These are phyloP conservation scores for Nitzschia sp. DNA, from an alignment of 108 stramenopile genomes.

Conservation along the genomic window DNA sequence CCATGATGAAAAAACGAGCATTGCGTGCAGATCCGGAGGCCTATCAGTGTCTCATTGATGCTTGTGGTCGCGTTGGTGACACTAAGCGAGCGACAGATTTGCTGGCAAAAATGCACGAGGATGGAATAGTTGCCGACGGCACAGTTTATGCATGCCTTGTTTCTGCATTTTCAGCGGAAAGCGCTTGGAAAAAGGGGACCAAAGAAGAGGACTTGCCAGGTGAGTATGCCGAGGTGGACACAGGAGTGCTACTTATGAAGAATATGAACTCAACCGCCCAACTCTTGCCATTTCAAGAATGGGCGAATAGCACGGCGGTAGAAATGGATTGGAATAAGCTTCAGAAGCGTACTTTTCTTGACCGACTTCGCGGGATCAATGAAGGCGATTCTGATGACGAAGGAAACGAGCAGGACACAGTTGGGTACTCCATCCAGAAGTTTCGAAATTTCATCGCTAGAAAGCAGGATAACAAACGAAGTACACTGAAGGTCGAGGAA, in stretches of 20 bases:
- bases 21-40: slow-evolving; percentile 80
- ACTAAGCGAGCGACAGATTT: slow-evolving; percentile 80
- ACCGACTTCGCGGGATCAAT: slow-evolving; percentile 56
- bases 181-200: slow-evolving; percentile 68
- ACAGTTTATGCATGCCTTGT: slow-evolving; percentile 87
- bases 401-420: slow-evolving; percentile 31
- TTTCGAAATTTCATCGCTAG: slow-evolving; percentile 31
- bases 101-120: slow-evolving; percentile 80
- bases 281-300: slow-evolving; percentile 40
- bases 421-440: slow-evolving; percentile 20
- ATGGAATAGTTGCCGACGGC: slow-evolving; percentile 87
- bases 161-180: slow-evolving; percentile 78
- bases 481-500: slow-evolving; percentile 38
- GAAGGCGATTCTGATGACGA: slow-evolving; percentile 54
- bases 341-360: slow-evolving; percentile 75
- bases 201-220: slow-evolving; percentile 71
- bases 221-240: slow-evolving; percentile 29
- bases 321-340: slow-evolving; percentile 90
- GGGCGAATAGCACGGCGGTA: slow-evolving; percentile 84
- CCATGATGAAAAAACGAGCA: slow-evolving; percentile 84
- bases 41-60: slow-evolving; percentile 82
- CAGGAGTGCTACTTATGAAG: too few relatives aligned
- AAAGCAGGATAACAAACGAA: slow-evolving; percentile 24
- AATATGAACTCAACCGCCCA: too few relatives aligned
- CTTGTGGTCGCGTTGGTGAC: slow-evolving; percentile 84